Conservation (phyloP, 306 rosid genomes). For the Begonia peltatifolia region DNA sequence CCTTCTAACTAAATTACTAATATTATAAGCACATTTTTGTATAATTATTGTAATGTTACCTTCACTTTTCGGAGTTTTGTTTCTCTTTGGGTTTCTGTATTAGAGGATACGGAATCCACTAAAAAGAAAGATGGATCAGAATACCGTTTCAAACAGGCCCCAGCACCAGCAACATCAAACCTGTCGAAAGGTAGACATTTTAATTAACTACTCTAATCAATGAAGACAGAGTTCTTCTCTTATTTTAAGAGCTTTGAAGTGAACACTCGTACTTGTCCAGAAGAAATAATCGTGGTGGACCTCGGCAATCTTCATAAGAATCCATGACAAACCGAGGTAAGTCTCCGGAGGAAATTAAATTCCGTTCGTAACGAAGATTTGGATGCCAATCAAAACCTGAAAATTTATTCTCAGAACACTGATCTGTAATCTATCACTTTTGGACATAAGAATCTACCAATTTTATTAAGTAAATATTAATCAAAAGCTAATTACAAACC, state of each 20-base stretch:
- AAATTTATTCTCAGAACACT: slow-evolving; percentile 10
- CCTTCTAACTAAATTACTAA: too few relatives aligned
- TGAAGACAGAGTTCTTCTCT: too few relatives aligned
- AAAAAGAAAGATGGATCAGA: slow-evolving; percentile 88
- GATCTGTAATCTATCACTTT: not conserved
- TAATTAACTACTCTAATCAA: slow-evolving; percentile 2
- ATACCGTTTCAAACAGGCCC: slow-evolving; percentile 93
- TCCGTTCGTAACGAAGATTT: slow-evolving; percentile 47
- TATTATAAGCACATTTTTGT: too few relatives aligned
- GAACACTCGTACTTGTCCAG: slow-evolving; percentile 66
- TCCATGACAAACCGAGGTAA: slow-evolving; percentile 94
- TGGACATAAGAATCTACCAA: too few relatives aligned
- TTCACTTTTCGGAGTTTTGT: slow-evolving; percentile 44
- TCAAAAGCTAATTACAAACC: too few relatives aligned
- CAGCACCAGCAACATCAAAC: slow-evolving; percentile 96
- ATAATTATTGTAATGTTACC: slow-evolving; percentile 26
- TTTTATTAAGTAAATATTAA: too few relatives aligned
- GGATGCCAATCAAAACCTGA: slow-evolving; percentile 94
- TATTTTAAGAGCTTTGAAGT: slow-evolving; percentile 4
- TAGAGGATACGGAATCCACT: slow-evolving; percentile 35
- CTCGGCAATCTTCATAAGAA: slow-evolving; percentile 89
- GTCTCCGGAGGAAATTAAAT: slow-evolving; percentile 61
- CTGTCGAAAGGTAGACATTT: slow-evolving; percentile 34
- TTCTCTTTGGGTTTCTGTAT: slow-evolving; percentile 30
- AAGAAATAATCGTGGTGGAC: slow-evolving; percentile 81